A percentile compares a stretch with the other conserved stretches of the same genome.
phyloP scores from a whole-genome alignment of 352 stramenopile species.

The Albugo laibachii region DNA sequence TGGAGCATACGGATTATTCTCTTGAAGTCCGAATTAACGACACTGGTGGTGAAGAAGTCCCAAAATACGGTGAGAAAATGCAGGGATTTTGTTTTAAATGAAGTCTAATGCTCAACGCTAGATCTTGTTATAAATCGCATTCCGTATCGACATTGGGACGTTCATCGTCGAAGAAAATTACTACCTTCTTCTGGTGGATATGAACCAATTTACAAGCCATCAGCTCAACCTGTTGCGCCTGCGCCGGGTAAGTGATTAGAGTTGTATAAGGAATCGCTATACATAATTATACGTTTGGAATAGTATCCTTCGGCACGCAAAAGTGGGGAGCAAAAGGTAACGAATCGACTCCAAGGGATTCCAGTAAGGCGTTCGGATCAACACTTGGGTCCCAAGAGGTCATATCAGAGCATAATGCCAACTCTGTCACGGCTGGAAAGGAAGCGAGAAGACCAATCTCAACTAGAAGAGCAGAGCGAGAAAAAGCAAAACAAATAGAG shows the following conservation, averaged over 20 bases:
- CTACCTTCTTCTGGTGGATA: conserved; percentile 18
- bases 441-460: neutral
- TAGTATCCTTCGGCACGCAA: conserved; percentile 39
- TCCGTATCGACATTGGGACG: conserved; percentile 66
- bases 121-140: conserved; percentile 62
- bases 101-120: conserved; percentile 2
- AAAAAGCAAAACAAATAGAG: too few relatives aligned
- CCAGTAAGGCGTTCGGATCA: conserved; percentile 1
- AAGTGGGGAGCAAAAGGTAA: conserved; percentile 23
- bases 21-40: conserved; percentile 79
- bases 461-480: neutral
- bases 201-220: neutral
- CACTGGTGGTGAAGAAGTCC: conserved; percentile 41
- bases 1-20: conserved; percentile 46
- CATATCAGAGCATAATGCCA: neutral
- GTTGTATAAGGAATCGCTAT: too few relatives aligned
- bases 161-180: conserved; percentile 53
- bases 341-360: conserved; percentile 12
- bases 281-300: too few relatives aligned
- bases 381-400: neutral
- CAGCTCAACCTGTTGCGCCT: conserved; percentile 13
- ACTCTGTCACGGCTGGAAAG: neutral
- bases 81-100: neutral
- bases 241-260: conserved; percentile 11
- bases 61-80: conserved; percentile 53